Conservation (phyloP, 306 rosid genomes). For the Prunus padus region DNA sequence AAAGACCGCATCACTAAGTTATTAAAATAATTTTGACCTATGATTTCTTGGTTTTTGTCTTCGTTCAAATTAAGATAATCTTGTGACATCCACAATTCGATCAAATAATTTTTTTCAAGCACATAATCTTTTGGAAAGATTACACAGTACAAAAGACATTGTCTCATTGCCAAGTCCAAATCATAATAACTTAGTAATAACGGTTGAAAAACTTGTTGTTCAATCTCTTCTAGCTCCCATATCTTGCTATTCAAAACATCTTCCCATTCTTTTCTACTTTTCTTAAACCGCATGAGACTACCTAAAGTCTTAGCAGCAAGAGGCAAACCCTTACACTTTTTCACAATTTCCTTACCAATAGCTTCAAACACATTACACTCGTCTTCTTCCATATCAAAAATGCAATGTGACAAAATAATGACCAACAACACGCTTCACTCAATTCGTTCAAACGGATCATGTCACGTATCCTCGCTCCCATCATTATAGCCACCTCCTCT, state of each 20-base stretch:
- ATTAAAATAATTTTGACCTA: not conserved
- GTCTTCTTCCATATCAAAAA: not conserved
- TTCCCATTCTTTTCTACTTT: not conserved
- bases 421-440: not conserved
- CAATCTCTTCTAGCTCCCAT: too few species aligned
- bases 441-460: not conserved
- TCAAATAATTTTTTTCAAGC: too few species aligned
- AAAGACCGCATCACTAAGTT: not conserved
- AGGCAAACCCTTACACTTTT: constrained; percentile 8
- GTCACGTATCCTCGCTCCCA: not conserved
- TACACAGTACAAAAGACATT: too few species aligned
- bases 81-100: not conserved
- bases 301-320: constrained; percentile 4
- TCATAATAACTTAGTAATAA: too few species aligned
- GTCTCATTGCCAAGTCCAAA: too few species aligned
- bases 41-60: not conserved
- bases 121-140: too few species aligned
- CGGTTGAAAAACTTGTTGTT: too few species aligned
- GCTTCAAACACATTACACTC: not conserved
- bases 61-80: not conserved
- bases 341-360: not conserved
- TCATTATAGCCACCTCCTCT: not conserved
- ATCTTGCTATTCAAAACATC: constrained; percentile 5
- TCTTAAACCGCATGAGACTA: not conserved
- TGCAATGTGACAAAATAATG: not conserved